These are phyloP conservation scores for Lentinula edodes DNA, from an alignment of 768 basidiomycete species.

Conservation along the genomic window DNA sequence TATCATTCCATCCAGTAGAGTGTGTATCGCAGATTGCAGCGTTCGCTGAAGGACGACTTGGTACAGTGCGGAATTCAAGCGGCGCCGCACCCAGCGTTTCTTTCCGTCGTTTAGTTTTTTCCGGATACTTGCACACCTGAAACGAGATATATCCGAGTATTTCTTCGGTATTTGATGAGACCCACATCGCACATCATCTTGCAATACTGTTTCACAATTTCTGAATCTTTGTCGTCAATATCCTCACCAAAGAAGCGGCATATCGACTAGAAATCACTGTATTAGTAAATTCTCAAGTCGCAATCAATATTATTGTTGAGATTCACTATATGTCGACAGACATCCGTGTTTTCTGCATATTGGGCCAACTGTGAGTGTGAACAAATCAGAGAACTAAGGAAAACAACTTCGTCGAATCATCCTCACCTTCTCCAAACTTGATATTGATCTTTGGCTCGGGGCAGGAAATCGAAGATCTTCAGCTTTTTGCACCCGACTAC, in stretches of 20 bases:
- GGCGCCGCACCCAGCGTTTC: constrained; percentile 37
- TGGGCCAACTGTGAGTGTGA: constrained; percentile 23
- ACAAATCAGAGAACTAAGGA: not conserved
- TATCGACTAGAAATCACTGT: constrained; percentile 65
- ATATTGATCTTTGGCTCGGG: constrained; percentile 62
- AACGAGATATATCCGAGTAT: not conserved
- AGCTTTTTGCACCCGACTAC: constrained; percentile 37
- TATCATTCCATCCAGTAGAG: not conserved
- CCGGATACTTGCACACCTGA: constrained; percentile 77
- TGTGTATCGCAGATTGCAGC: not conserved
- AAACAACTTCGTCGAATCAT: not conserved
- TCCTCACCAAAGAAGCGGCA: constrained; percentile 79
- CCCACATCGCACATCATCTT: constrained; percentile 78
- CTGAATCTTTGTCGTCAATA: constrained; percentile 44
- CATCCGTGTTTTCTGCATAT: constrained; percentile 51
- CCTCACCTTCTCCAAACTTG: constrained; percentile 59
- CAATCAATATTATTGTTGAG: not conserved
- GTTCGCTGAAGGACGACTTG: constrained; percentile 9
- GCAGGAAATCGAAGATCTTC: constrained; percentile 43
- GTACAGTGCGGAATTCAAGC: constrained; percentile 21
- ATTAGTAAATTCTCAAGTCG: not conserved
- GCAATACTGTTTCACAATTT: constrained; percentile 48
- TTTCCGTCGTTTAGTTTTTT: constrained; percentile 49
- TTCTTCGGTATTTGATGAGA: not conserved
- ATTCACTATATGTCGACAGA: constrained; percentile 68